Conservation (phyloP, 192 early-diverging fungal species). For the Funneliformis mosseae region DNA sequence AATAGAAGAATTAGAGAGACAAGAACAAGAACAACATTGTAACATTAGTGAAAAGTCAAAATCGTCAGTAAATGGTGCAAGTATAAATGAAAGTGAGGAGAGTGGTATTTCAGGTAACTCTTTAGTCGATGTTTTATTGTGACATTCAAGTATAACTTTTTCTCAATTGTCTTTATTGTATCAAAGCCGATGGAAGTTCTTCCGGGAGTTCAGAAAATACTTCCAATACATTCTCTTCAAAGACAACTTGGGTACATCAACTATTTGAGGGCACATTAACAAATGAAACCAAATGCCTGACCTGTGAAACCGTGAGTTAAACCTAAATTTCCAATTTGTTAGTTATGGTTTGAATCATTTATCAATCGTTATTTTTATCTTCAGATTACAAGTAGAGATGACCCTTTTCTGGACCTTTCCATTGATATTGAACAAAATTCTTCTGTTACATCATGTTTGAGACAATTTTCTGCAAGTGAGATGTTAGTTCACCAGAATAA, state of each 20-base stretch:
- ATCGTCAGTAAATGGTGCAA: constrained; percentile 28
- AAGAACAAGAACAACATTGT: constrained; percentile 20
- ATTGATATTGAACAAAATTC: constrained; percentile 96
- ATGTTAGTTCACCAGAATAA: constrained; percentile 96
- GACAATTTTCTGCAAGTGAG: constrained; percentile 95
- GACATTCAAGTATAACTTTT: background rate
- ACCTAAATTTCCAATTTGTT: background rate
- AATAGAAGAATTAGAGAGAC: constrained; percentile 35
- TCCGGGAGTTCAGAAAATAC: constrained; percentile 42
- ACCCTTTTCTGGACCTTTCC: constrained; percentile 93
- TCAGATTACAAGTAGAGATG: constrained; percentile 87
- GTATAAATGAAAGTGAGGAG: constrained; percentile 22
- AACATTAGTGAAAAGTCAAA: constrained; percentile 5
- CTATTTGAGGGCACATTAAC: constrained; percentile 94
- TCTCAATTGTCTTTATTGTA: background rate
- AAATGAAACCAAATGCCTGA: constrained; percentile 97
- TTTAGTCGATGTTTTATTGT: background rate
- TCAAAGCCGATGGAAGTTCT: constrained; percentile 38
- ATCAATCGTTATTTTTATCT: background rate
- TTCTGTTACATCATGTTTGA: constrained; percentile 91
- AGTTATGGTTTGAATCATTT: constrained; percentile 11
- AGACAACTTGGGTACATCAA: constrained; percentile 89
- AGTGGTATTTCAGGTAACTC: constrained; percentile 15
- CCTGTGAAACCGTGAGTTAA: constrained; percentile 82
- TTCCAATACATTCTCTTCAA: constrained; percentile 35